Evolutionary conservation across 257 asterid genomes (phyloP).

Genomic region (Solanum habrochaites): DNA sequence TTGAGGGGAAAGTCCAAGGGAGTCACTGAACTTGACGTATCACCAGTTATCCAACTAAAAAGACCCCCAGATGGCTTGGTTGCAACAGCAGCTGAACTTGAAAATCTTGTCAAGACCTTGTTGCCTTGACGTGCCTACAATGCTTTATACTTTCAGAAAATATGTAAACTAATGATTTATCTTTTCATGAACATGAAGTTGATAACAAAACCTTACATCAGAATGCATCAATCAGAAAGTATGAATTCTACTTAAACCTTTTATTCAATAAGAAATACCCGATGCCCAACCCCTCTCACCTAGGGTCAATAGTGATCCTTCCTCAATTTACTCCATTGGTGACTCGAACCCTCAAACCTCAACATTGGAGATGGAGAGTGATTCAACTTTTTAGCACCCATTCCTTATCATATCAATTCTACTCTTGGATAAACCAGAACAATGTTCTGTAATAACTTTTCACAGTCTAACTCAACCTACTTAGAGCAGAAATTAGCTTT

Average conservation of each 20-base stretch:
- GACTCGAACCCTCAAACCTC: background rate
- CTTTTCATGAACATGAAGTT: background rate
- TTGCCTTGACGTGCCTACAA: conserved; percentile 39
- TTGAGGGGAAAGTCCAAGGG: conserved; percentile 70
- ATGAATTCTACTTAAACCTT: background rate
- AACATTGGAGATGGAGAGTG: background rate
- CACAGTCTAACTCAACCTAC: background rate
- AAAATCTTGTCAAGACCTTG: conserved; percentile 45
- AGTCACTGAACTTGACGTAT: conserved; percentile 42
- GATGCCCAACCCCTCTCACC: background rate
- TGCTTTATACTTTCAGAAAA: background rate
- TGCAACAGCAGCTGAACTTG: conserved; percentile 56
- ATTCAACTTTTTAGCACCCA: background rate
- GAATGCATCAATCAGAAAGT: background rate
- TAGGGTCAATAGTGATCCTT: background rate
- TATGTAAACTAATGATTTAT: background rate
- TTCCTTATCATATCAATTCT: background rate
- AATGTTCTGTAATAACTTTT: background rate
- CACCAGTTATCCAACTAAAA: conserved; percentile 63
- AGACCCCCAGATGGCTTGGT: conserved; percentile 53
- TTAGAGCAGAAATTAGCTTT: background rate
- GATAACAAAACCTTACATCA: background rate
- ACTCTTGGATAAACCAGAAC: background rate
- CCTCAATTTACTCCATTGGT: background rate
- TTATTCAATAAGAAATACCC: background rate